Percentiles rank a stretch among this genome's conserved stretches.
These are phyloP conservation scores for Vicia sativa DNA, from an alignment of 306 rosid genomes.

Conservation along the genomic window DNA sequence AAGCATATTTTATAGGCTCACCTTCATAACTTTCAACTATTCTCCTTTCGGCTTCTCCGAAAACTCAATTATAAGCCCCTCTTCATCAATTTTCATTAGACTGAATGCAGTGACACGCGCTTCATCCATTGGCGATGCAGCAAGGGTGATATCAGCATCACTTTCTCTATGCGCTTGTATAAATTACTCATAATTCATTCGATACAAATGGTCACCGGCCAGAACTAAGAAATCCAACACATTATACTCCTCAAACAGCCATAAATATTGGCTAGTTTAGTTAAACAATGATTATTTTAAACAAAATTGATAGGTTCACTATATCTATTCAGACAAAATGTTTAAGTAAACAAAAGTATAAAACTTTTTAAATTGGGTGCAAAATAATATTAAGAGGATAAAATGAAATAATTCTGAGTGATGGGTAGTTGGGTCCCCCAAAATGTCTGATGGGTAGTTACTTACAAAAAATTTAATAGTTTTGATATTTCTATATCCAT, in stretches of 20 bases:
- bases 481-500: no score
- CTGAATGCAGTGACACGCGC: slow-evolving; percentile 95
- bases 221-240: slow-evolving; percentile 87
- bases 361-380: no score
- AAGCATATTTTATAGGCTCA: slow-evolving; percentile 14
- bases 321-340: no score
- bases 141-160: slow-evolving; percentile 98
- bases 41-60: slow-evolving; percentile 97
- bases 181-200: slow-evolving; percentile 94
- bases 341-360: no score
- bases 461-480: no score
- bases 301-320: no score
- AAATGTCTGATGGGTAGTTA: no score
- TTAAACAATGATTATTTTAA: no score
- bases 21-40: slow-evolving; percentile 94
- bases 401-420: no score
- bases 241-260: slow-evolving; percentile 96
- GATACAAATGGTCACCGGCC: slow-evolving; percentile 94
- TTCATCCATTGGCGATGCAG: slow-evolving; percentile 98
- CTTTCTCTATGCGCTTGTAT: slow-evolving; percentile 96
- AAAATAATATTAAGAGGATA: no score
- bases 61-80: slow-evolving; percentile 90
- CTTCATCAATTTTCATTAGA: slow-evolving; percentile 97
- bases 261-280: slow-evolving; percentile 88
- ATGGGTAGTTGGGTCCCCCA: no score